Percentiles rank a stretch among this genome's conserved stretches.
These are phyloP conservation scores for Penicillium sp. DNA, from an alignment of 2,329 filamentous ascomycete species.

Conservation along the genomic window DNA sequence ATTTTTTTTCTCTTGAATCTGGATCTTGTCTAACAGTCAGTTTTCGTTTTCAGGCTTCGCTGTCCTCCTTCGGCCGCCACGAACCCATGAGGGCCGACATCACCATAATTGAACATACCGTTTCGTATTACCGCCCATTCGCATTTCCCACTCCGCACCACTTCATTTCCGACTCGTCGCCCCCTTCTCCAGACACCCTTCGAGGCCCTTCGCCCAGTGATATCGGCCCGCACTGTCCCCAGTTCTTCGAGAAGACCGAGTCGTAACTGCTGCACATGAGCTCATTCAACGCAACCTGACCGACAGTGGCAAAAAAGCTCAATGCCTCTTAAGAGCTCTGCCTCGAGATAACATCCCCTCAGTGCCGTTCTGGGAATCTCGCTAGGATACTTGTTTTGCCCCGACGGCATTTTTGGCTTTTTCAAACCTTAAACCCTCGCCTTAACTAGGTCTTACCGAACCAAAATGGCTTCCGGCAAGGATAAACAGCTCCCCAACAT, in stretches of 20 bases:
- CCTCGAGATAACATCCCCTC: background rate
- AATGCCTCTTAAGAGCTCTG: slow-evolving; percentile 1
- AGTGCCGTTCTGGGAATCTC: background rate
- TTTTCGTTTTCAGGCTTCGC: slow-evolving; percentile 3
- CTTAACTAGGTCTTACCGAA: background rate
- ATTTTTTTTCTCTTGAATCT: background rate
- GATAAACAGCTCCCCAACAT: slow-evolving; percentile 33
- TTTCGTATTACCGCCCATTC: slow-evolving; percentile 7
- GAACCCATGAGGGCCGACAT: background rate
- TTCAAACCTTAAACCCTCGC: background rate
- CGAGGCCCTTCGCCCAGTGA: background rate
- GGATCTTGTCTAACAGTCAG: slow-evolving; percentile 4
- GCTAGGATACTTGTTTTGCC: background rate
- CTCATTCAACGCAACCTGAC: background rate
- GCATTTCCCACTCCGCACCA: background rate
- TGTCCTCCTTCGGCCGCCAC: background rate
- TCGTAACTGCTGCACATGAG: background rate
- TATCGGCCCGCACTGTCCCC: background rate
- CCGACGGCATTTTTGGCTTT: background rate
- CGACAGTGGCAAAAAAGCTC: background rate
- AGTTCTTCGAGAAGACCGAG: background rate
- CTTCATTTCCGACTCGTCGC: background rate
- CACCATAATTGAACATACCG: background rate
- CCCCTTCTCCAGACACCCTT: background rate
- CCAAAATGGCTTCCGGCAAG: slow-evolving; percentile 25